Evolutionary conservation across 805 yeast species (phyloP).

Genomic region (Suhomyces tanzawaensis): DNA sequence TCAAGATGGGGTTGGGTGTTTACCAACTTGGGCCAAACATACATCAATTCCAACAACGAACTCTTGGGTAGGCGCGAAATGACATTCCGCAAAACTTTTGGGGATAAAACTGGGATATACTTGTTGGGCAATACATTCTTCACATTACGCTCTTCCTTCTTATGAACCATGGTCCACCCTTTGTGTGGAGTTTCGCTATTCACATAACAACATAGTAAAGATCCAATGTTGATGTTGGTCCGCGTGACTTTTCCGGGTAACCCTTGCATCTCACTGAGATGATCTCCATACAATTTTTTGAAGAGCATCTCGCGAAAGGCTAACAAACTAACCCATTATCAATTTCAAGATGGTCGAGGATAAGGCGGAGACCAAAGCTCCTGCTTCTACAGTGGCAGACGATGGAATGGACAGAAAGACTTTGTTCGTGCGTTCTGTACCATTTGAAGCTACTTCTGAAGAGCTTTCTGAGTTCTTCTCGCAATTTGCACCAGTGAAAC

Average conservation of each 20-base stretch:
- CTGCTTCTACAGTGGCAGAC: conserved; percentile 10
- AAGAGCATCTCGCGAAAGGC: too few relatives aligned
- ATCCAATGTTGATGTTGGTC: conserved; percentile 1
- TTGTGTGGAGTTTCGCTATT: neutral
- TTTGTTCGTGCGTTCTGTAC: conserved; percentile 83
- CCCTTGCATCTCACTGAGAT: conserved; percentile 5
- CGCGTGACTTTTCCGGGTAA: conserved; percentile 7
- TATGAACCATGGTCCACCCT: neutral
- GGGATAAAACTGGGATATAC: conserved; percentile 33
- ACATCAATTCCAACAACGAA: conserved; percentile 31
- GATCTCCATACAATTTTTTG: conserved; percentile 4
- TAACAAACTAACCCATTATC: too few relatives aligned
- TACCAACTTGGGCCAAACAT: conserved; percentile 33
- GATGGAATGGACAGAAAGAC: conserved; percentile 56
- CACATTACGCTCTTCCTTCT: conserved; percentile 1
- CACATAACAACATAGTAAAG: neutral
- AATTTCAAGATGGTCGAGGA: conserved; percentile 4
- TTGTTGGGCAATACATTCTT: conserved; percentile 38
- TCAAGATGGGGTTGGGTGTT: conserved; percentile 21
- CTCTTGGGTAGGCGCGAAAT: conserved; percentile 30
- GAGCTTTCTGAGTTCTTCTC: conserved; percentile 83
- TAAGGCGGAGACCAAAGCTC: neutral
- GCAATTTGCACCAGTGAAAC: conserved; percentile 90
- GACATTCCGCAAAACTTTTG: conserved; percentile 18
- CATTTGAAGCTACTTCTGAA: conserved; percentile 76